Evolutionary conservation across 1,284 basidiomycete genomes (phyloP).

Genomic region (Rhodotorula mucilaginosa): DNA sequence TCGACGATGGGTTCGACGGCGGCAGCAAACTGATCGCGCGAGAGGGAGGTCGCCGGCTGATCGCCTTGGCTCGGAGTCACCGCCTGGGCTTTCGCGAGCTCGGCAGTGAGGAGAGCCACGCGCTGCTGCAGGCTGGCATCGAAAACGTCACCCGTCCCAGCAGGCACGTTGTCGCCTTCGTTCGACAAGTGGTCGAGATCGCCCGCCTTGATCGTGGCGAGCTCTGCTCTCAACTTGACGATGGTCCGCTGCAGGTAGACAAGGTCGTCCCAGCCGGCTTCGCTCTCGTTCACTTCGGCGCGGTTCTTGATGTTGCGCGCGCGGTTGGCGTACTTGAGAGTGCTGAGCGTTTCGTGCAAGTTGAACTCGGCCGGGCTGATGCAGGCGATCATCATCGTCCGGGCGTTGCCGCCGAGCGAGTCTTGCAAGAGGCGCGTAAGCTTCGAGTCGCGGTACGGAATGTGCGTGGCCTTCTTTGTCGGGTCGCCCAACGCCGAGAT

Average conservation of each 20-base stretch:
- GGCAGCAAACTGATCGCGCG: conserved; percentile 66
- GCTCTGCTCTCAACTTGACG: conserved; percentile 76
- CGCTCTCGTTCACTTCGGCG: conserved; percentile 86
- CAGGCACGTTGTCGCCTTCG: conserved; percentile 46
- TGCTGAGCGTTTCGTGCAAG: conserved; percentile 89
- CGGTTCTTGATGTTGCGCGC: conserved; percentile 96
- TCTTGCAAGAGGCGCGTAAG: conserved; percentile 90
- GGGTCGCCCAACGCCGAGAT: conserved; percentile 98
- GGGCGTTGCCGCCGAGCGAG: conserved; percentile 95
- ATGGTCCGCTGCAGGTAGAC: conserved; percentile 90
- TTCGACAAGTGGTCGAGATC: conserved; percentile 16
- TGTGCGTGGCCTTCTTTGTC: conserved; percentile 58
- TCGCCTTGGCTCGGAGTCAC: background rate
- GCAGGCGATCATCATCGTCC: conserved; percentile 98
- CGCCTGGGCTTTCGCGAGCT: conserved; percentile 55
- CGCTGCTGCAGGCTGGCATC: conserved; percentile 74
- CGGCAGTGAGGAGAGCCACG: conserved; percentile 80
- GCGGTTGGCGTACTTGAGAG: conserved; percentile 96
- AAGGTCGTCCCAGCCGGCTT: conserved; percentile 97
- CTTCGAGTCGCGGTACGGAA: conserved; percentile 97
- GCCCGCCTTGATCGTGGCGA: conserved; percentile 55
- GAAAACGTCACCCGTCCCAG: conserved; percentile 57
- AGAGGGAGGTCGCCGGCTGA: conserved; percentile 11
- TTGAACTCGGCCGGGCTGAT: conserved; percentile 96
- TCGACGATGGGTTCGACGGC: conserved; percentile 97